These are phyloP conservation scores for Fulvia fulva DNA, from an alignment of 2,329 filamentous ascomycete species.

Conservation along the genomic window DNA sequence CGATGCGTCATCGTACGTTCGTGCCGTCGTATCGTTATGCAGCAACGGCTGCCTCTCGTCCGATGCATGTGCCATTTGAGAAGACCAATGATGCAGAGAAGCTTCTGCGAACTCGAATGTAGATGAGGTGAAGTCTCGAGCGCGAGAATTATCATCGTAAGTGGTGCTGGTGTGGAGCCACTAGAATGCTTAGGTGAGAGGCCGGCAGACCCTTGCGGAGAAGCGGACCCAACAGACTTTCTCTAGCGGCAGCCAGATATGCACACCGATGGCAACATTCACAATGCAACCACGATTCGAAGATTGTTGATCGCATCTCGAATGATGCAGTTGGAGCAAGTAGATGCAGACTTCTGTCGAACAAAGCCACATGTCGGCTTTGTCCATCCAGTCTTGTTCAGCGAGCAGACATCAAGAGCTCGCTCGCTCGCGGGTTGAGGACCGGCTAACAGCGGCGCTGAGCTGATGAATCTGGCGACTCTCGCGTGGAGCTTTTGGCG, in stretches of 20 bases:
- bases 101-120: neutral
- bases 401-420: too few relatives aligned
- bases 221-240: neutral
- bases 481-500: neutral
- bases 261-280: neutral
- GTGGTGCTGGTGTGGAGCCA: constrained; percentile 1
- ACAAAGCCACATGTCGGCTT: neutral
- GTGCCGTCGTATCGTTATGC: neutral
- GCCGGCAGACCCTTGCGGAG: neutral
- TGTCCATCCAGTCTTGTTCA: neutral
- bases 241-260: neutral
- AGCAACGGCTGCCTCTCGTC: constrained; percentile 20
- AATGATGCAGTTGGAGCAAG: too few relatives aligned
- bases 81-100: neutral
- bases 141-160: neutral
- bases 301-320: neutral
- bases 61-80: neutral
- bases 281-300: neutral
- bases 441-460: neutral
- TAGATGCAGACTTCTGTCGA: too few relatives aligned
- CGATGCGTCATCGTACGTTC: constrained; percentile 8
- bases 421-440: neutral
- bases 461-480: neutral
- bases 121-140: neutral
- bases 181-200: constrained; percentile 2